Base-by-base conservation (phyloP, 805 yeast species). In the Brettanomyces sp. region DNA sequence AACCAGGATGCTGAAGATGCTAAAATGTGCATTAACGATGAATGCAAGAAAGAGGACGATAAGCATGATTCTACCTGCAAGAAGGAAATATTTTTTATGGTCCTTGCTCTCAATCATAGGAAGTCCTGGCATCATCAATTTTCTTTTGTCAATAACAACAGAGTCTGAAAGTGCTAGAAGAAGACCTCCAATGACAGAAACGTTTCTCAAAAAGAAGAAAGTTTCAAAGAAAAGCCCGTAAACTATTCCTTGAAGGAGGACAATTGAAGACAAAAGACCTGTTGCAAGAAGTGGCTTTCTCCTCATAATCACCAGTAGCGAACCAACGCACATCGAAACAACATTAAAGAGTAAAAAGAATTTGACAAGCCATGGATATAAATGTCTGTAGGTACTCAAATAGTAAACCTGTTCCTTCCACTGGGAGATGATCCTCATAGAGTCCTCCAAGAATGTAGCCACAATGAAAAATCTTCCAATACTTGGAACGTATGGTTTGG, bases 341-440 rank as follows among this genome's bases (percentile, higher is more conserved):
- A 89, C 76, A 56, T 89, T 85, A 37, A 66, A 33, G 7, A 77
- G 49, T 51, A 93, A 72, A 56, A 88, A 85, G n/a, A 79, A 36
- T n/a, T 82, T 73, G 21, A 89, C 88, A 47, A 91, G 65, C 73
- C 83, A 77, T 54, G 78, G 74, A 64, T 95, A 95, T 49, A 82
- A 69, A 55, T 82, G 86, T 61, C 95, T 80, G 70, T 80, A 85
- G 54, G 79, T 79, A 69, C 85, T 76, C 55, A 93, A 72, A 64
- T 85, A 91, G 63, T 79, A 84, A 23, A 87, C 86, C 66, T 91
- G 99, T 57, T 87, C 95, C 34, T 74, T 65, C 97, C 97, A 91
- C 68, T 90, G 97, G 5, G 88, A 68, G 45, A 80, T 55, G 57
- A 91, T 86, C 64, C 99, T 77, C 45, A 82, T 62, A 3, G 95